These are phyloP conservation scores for Nepenthes mirabilis DNA, from an alignment of 148 eudicot species.

Conservation along the genomic window DNA sequence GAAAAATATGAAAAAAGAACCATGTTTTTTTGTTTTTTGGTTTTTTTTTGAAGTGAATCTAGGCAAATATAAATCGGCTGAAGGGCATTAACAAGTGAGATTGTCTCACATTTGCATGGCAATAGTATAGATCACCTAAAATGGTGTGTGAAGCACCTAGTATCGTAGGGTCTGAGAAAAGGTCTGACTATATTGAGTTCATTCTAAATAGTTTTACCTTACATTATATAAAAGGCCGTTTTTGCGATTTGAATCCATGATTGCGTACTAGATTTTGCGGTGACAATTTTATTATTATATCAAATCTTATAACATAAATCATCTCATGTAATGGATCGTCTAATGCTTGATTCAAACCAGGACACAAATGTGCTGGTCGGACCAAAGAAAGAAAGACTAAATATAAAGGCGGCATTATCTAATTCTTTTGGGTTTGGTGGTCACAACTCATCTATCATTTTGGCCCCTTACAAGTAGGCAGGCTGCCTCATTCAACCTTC, in stretches of 20 bases:
- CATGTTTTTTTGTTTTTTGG: too few relatives aligned
- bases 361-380: slow-evolving; percentile 77
- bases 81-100: too few relatives aligned
- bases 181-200: not conserved
- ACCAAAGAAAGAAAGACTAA: slow-evolving; percentile 57
- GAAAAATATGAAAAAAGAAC: too few relatives aligned
- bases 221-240: too few relatives aligned
- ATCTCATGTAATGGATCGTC: too few relatives aligned
- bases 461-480: slow-evolving; percentile 72
- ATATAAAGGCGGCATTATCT: slow-evolving; percentile 80
- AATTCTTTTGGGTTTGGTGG: slow-evolving; percentile 98
- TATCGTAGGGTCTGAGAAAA: not conserved
- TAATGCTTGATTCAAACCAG: slow-evolving; percentile 19
- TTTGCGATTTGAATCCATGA: too few relatives aligned
- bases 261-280: too few relatives aligned
- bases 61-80: too few relatives aligned
- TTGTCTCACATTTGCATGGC: too few relatives aligned
- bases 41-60: not conserved
- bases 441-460: slow-evolving; percentile 91
- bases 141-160: too few relatives aligned
- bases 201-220: not conserved
- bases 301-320: not conserved
- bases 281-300: too few relatives aligned
- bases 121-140: too few relatives aligned
- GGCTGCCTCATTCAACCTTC: slow-evolving; percentile 5